Evolutionary conservation across 345 rosid species (phyloP), one percentile per base, ranked within the genome.

Genomic region (Bruguiera parviflora): DNA sequence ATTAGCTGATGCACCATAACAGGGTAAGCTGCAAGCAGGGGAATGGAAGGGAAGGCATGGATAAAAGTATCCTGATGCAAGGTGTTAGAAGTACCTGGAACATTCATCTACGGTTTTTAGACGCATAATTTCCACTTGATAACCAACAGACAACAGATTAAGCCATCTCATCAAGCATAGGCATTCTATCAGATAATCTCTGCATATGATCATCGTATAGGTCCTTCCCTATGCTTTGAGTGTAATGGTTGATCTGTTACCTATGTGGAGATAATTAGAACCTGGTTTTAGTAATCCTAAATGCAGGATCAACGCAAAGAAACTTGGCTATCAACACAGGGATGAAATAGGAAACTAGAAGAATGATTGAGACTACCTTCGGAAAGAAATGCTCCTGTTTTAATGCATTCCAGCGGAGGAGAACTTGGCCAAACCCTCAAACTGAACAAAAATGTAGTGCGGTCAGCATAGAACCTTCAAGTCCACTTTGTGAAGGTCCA

Each of bases 391-490:
- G 25, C 19, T 25, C 13, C 22, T 61, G 52, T 11, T 61, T 20
- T 24, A 15, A 33, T 7, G 16, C 25, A 69, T 29, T 32, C 60
- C 25, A 63, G 5, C 46, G 10, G 9, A 52, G 33, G 39, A 28
- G 9, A 15, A 67, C 15, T 25, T 56, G 46, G 37, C 2, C 33
- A 8, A 37, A 55, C 24, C 49, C 13, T 19, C 15, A 1, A 20
- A 33, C 24, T 22, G 11, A 58, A 68, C 16, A 19, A 32, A 10
- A 27, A 35, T 24, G 19, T 60, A 62, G 61, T 16, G 59, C 20
- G 16, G 52, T 51, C 32, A 33, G 52, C 60, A 60, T 32, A 33
- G 49, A 24, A 61, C 46, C 60, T 31, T 60, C 61, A 61, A 69
- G 16, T 21, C 10, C 31, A 27, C 51, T 47, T 61, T 51, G 15